Evolutionary conservation across 257 asterid species (phyloP).

Genomic region (Solanum medicagineum): DNA sequence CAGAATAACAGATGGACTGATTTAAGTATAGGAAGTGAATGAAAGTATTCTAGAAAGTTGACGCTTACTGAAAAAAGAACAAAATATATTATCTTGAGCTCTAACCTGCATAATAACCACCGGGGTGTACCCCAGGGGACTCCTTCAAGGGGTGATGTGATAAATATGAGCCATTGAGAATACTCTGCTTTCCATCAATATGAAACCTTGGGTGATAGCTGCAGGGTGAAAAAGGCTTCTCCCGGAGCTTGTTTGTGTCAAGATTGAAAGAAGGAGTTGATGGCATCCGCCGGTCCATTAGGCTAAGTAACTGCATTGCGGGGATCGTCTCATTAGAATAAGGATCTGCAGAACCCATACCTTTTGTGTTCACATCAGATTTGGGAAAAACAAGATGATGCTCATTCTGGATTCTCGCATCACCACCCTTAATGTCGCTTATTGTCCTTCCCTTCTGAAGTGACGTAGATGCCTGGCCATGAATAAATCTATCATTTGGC

Average conservation of each 20-base stretch:
- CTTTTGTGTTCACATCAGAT: not conserved
- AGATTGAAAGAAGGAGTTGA: slow-evolving; percentile 15
- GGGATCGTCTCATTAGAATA: slow-evolving; percentile 58
- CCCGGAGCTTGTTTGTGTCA: slow-evolving; percentile 14
- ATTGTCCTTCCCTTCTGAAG: slow-evolving; percentile 22
- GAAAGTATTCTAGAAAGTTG: not conserved
- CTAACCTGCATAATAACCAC: slow-evolving; percentile 20
- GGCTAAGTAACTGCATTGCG: slow-evolving; percentile 67
- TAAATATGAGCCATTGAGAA: slow-evolving; percentile 19
- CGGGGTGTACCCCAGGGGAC: slow-evolving; percentile 6
- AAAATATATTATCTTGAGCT: slow-evolving; percentile 17
- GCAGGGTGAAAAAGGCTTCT: slow-evolving; percentile 30
- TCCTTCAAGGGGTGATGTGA: slow-evolving; percentile 17
- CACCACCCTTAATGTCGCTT: slow-evolving; percentile 23
- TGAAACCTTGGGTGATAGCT: slow-evolving; percentile 27
- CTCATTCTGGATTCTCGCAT: slow-evolving; percentile 6
- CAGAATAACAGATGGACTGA: not conserved
- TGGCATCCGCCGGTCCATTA: slow-evolving; percentile 46
- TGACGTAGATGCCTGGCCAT: not conserved
- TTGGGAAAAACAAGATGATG: not conserved
- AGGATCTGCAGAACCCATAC: slow-evolving; percentile 29
- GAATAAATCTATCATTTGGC: slow-evolving; percentile 4
- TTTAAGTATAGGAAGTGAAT: not conserved
- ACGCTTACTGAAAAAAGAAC: slow-evolving; percentile 18
- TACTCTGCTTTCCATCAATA: slow-evolving; percentile 25